Base-by-base conservation (phyloP, 352 stramenopile genomes). In the Globisporangium takayamanum region DNA sequence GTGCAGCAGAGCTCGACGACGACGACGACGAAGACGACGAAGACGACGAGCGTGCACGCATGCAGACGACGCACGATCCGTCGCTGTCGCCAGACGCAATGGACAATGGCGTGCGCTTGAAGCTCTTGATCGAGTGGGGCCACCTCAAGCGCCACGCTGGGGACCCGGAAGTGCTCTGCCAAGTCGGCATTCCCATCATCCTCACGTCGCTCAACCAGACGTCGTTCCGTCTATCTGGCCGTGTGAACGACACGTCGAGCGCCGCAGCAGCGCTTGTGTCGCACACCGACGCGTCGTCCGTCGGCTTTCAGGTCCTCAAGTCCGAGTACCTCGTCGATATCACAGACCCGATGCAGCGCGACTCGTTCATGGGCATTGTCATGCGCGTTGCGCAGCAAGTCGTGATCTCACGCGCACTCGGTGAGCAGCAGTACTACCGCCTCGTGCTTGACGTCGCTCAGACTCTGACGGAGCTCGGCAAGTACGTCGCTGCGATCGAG, bases 311-410 rank as follows among this genome's bases (percentile, higher is more conserved):
- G 59, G 74, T 89, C 5, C 65, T 94, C 28, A 91, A 91, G 52
- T 92, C 81, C 4, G 70, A 90, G 63, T 94, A 94, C 46, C 54
- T 92, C 18, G 83, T 92, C 2, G 84, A 94, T 59, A 89, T 89
- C 33, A 85, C 75, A 14, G 82, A 94, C 53, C 73, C 79, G 5
- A 49, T 56, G 42, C 76, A 92, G 41, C 82, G 82, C 5, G 79
- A 94, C 57, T 90, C 82, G 15, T 87, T 94, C 57, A 88, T 92
- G 71, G 82, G 84, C 2, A 89, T 94, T 46, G 79, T 92, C 28
- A 88, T 92, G 77, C 80, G 84, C 18, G 84, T 92, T 3, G 76
- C 84, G 0, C 82, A 92, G 58, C 84, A 94, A 60, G 73, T 94
- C 50, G 76, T 94, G 16, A 83, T 94, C 39, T 89, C 82, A 0